Percentiles rank a stretch among this genome's conserved stretches.
Evolutionary conservation across 352 stramenopile species (phyloP).

Genomic region (Phytophthora tentaculata): DNA sequence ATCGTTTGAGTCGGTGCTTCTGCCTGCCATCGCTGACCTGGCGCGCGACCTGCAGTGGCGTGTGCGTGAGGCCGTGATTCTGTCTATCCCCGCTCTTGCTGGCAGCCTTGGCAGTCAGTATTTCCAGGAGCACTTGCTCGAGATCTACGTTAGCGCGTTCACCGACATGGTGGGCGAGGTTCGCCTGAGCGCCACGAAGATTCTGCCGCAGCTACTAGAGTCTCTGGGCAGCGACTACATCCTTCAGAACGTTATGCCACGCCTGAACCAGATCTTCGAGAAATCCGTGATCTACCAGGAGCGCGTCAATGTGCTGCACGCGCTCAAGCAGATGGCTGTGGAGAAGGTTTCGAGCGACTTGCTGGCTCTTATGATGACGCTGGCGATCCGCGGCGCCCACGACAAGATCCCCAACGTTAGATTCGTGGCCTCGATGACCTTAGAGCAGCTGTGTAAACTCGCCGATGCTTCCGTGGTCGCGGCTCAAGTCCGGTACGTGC

Average conservation of each 20-base stretch:
- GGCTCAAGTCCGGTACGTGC: slow-evolving; percentile 74
- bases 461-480: slow-evolving; percentile 69
- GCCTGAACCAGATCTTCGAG: slow-evolving; percentile 82
- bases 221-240: slow-evolving; percentile 85
- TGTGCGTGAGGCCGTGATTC: slow-evolving; percentile 92
- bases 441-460: slow-evolving; percentile 87
- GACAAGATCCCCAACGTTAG: slow-evolving; percentile 91
- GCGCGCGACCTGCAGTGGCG: slow-evolving; percentile 94
- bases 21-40: slow-evolving; percentile 92
- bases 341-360: slow-evolving; percentile 80
- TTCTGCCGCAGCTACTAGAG: slow-evolving; percentile 75
- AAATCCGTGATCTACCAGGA: slow-evolving; percentile 89
- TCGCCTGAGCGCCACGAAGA: slow-evolving; percentile 92
- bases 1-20: slow-evolving; percentile 81
- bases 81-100: slow-evolving; percentile 91
- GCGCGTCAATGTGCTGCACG: slow-evolving; percentile 85
- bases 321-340: slow-evolving; percentile 71
- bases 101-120: slow-evolving; percentile 85
- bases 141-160: slow-evolving; percentile 92
- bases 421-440: slow-evolving; percentile 86
- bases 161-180: slow-evolving; percentile 95
- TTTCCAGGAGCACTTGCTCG: slow-evolving; percentile 87
- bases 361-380: slow-evolving; percentile 59
- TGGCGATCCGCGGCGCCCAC: slow-evolving; percentile 75
- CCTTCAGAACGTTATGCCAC: slow-evolving; percentile 83